Evolutionary conservation across 2,329 filamentous ascomycete genomes (phyloP).

Genomic region (Byssoonygena ceratinophila): DNA sequence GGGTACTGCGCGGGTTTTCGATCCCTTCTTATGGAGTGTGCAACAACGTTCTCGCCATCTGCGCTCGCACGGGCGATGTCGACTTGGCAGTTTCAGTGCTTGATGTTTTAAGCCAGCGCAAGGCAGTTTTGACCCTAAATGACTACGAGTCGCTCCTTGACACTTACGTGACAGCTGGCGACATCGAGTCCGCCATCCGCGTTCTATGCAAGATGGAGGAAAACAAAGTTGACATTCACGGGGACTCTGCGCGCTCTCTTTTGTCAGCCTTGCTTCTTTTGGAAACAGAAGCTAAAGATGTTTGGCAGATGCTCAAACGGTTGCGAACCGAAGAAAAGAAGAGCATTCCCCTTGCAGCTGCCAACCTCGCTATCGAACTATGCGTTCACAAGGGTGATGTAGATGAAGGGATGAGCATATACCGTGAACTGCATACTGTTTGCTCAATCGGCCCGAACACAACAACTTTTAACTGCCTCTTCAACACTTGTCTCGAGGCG

Average conservation of each 20-base stretch:
- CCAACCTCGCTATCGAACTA: slow-evolving; percentile 43
- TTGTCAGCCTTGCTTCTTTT: slow-evolving; percentile 46
- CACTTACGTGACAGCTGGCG: slow-evolving; percentile 51
- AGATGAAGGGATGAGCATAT: slow-evolving; percentile 47
- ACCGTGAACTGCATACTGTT: slow-evolving; percentile 50
- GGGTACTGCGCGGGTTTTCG: slow-evolving; percentile 50
- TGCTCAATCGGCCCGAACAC: slow-evolving; percentile 36
- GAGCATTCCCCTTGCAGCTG: slow-evolving; percentile 41
- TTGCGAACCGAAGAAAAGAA: slow-evolving; percentile 41
- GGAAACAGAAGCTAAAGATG: slow-evolving; percentile 37
- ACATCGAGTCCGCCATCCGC: slow-evolving; percentile 57
- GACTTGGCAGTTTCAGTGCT: slow-evolving; percentile 62
- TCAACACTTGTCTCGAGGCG: slow-evolving; percentile 40
- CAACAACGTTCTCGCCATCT: slow-evolving; percentile 59
- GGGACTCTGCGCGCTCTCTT: slow-evolving; percentile 54
- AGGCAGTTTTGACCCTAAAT: slow-evolving; percentile 46
- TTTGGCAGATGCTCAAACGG: slow-evolving; percentile 47
- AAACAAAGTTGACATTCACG: slow-evolving; percentile 48
- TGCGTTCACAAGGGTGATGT: slow-evolving; percentile 38
- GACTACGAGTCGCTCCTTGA: slow-evolving; percentile 75
- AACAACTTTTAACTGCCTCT: slow-evolving; percentile 50
- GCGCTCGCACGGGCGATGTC: slow-evolving; percentile 57
- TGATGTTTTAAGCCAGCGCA: slow-evolving; percentile 50
- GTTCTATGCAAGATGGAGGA: slow-evolving; percentile 64
- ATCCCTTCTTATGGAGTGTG: slow-evolving; percentile 55